Evolutionary conservation across 1,284 basidiomycete species (phyloP), one percentile per base, ranked within the genome.

Genomic region (Wallemia hederae): DNA sequence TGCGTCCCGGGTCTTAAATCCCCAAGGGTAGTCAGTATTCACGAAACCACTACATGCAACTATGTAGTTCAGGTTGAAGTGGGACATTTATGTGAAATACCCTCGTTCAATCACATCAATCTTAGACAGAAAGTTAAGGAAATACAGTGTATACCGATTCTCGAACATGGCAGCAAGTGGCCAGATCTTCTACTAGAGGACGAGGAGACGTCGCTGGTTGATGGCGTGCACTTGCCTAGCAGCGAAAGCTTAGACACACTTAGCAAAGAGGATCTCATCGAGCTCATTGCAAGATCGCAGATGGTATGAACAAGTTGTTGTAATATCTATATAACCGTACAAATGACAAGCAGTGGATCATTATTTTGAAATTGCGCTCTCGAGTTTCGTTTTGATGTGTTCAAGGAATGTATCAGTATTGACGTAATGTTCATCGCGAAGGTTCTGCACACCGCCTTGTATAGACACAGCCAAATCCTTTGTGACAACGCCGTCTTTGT

Each of bases 401-500:
- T 91, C 85, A 80, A 92, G 83, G 72, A 90, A 94, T 61, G 79
- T 84, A 69, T 84, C 79, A 1, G 90, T 96, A 31, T 87, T 75
- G 34, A 91, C 90, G 85, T 89, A 94, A 72, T 94, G 85, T 67
- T 89, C 85, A 65, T 88, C 76, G 74, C 80, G 80, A 83, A 91
- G 83, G 57, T 63, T 66, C 55, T 3, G 9, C 2, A 31, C n/a
- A 22, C 3, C 60, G 61, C 92, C 92, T 69, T 97, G 83, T 69
- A 97, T 96, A 15, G 89, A 83, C 29, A 97, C 76, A 25, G 92
- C 92, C 59, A 98, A 75, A 74, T 98, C 92, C 77, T 91, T 91
- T 62, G 91, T 96, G 90, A 96, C 96, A 63, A 94, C 70, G 7
- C 81, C 81, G 69, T 92, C 89, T 66, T 77, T 69, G 71, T 96